phyloP scores from a whole-genome alignment of 306 rosid genomes.

The Castanopsis chinensis region DNA sequence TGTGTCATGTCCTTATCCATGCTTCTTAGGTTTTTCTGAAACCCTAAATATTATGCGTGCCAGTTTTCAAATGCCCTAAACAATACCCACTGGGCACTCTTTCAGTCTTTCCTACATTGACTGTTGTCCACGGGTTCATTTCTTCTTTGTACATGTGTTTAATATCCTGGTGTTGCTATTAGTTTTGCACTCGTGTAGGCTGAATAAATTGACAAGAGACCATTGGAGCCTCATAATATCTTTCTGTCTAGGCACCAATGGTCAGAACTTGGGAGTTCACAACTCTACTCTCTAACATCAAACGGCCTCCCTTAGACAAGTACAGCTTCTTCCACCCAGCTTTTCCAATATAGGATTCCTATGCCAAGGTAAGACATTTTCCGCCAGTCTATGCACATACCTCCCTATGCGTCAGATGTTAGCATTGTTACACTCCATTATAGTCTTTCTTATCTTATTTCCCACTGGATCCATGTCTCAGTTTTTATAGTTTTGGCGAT shows the following conservation, averaged over 20 bases:
- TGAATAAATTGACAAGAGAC: neutral
- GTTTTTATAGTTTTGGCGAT: neutral
- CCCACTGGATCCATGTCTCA: neutral
- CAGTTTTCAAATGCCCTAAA: neutral
- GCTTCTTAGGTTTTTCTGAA: neutral
- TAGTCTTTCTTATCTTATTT: neutral
- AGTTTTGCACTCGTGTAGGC: neutral
- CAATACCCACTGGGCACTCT: neutral
- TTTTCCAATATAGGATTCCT: too few species aligned
- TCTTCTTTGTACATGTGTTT: neutral
- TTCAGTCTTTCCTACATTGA: neutral
- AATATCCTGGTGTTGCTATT: neutral
- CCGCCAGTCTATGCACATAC: too few species aligned
- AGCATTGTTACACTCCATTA: neutral
- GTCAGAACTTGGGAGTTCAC: neutral
- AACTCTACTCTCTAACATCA: neutral
- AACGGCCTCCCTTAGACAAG: too few species aligned
- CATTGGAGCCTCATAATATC: neutral
- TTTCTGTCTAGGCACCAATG: neutral
- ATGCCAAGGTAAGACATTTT: too few species aligned
- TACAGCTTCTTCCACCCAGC: too few species aligned
- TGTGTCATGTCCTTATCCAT: neutral
- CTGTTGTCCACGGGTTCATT: neutral
- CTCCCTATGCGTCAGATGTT: too few species aligned
- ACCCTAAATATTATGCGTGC: neutral